Conservation (phyloP, 805 yeast species). For the Myxozyma neglecta region DNA sequence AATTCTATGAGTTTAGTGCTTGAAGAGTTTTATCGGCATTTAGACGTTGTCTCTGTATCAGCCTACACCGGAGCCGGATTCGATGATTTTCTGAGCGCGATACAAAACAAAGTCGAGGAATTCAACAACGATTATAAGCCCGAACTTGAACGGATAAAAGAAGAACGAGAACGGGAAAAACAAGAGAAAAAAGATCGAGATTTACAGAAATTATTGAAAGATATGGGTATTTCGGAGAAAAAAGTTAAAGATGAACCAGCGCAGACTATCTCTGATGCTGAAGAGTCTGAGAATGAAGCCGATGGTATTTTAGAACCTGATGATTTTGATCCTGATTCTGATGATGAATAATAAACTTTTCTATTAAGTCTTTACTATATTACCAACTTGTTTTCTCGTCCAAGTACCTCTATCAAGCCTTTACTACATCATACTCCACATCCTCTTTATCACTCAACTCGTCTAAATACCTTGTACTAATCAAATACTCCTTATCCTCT, state of each 20-base stretch:
- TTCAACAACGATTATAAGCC: conserved; percentile 77
- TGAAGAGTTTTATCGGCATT: conserved; percentile 90
- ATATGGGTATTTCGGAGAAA: conserved; percentile 68
- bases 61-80: conserved; percentile 93
- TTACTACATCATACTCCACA: conserved; percentile 3
- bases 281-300: conserved; percentile 52
- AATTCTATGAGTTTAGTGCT: conserved; percentile 94
- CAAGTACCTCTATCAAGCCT: not conserved
- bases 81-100: conserved; percentile 82
- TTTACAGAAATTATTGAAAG: conserved; percentile 75
- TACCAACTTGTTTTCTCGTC: no score
- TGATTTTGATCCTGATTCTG: conserved; percentile 9
- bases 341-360: conserved; percentile 5
- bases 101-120: conserved; percentile 84
- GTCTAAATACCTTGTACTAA: conserved; percentile 20
- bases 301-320: conserved; percentile 39
- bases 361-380: no score
- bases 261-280: conserved; percentile 56
- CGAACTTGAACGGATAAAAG: conserved; percentile 79
- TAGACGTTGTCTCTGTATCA: conserved; percentile 91
- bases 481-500: conserved; percentile 7
- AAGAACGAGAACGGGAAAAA: conserved; percentile 75
- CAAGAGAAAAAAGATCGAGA: conserved; percentile 69
- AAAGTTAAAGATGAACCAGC: conserved; percentile 61
- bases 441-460: conserved; percentile 6